A percentile compares a stretch with the other conserved stretches of the same genome.
Conservation (phyloP, 306 rosid genomes). For the Fagus crenata region DNA sequence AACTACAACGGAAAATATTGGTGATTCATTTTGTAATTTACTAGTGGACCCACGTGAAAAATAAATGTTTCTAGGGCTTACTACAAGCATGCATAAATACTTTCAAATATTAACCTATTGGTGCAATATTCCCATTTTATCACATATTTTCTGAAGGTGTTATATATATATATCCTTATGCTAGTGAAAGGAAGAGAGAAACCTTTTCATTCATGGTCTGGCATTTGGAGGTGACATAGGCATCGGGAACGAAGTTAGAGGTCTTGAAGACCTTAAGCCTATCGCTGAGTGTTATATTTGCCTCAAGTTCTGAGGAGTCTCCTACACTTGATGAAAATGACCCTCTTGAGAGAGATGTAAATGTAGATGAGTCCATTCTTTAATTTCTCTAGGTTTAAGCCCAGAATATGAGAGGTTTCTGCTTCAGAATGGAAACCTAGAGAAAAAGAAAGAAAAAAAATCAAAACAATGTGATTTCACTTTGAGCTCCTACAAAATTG, state of each 20-base stretch:
- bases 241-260: constrained; percentile 61
- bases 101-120: no score
- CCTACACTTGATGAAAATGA: constrained; percentile 56
- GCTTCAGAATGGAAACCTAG: background rate
- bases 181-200: background rate
- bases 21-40: no score
- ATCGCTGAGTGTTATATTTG: constrained; percentile 63
- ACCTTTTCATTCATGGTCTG: constrained; percentile 81
- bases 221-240: constrained; percentile 67
- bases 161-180: no score
- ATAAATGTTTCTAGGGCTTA: no score
- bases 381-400: background rate
- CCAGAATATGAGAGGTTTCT: background rate
- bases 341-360: constrained; percentile 42
- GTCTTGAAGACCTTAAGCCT: constrained; percentile 66
- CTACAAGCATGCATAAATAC: no score
- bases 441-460: constrained; percentile 11
- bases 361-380: constrained; percentile 41
- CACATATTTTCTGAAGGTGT: no score
- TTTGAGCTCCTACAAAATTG: background rate
- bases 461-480: background rate
- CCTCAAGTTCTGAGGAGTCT: constrained; percentile 54
- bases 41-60: no score
- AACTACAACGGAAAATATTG: no score
- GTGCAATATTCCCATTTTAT: no score